Evolutionary conservation across 208 protist genomes (phyloP).

Genomic region (Tritrichomonas musculus): DNA sequence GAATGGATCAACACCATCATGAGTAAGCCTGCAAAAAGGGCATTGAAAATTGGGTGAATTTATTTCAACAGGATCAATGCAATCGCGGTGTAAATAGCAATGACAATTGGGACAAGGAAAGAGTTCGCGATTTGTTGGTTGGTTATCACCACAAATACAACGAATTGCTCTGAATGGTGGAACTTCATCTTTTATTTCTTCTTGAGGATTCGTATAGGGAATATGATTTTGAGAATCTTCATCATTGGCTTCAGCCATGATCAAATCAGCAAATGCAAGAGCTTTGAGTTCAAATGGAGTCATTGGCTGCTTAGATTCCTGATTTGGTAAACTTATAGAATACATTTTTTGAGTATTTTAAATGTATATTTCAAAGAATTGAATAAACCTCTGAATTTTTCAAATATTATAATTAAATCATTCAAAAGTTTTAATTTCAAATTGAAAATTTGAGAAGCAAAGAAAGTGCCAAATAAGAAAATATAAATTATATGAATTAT

Average conservation of each 20-base stretch:
- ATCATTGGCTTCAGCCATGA: neutral
- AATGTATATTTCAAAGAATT: no score
- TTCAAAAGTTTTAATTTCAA: no score
- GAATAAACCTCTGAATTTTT: no score
- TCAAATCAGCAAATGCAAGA: neutral
- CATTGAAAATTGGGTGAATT: neutral
- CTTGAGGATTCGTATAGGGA: neutral
- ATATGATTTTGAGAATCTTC: neutral
- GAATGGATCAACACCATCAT: conserved; percentile 16
- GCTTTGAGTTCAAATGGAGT: neutral
- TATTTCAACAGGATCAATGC: neutral
- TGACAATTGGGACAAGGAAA: neutral
- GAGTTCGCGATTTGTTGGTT: neutral
- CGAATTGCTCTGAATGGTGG: neutral
- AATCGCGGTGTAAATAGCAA: neutral
- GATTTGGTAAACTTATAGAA: no score
- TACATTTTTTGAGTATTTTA: no score
- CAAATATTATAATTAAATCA: no score
- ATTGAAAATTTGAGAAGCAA: no score
- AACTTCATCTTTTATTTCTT: neutral
- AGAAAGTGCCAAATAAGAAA: no score
- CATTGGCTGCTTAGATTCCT: neutral
- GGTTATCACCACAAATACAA: conserved; percentile 12
- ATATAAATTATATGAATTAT: no score
- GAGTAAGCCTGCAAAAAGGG: neutral